Evolutionary conservation across 1,139 yeast genomes (phyloP).

Genomic region (Candida sp.): DNA sequence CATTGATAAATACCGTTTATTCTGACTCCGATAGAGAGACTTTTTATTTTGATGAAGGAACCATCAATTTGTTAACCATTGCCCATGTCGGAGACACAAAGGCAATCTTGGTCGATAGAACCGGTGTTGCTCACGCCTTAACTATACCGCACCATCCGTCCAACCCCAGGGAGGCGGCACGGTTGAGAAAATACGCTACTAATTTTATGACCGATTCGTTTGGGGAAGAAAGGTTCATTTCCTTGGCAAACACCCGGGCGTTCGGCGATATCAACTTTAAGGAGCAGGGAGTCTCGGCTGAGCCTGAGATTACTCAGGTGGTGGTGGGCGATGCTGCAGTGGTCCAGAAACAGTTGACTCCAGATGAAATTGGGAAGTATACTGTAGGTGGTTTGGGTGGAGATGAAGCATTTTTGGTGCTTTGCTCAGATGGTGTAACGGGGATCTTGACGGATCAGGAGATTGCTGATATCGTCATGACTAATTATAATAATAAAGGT

Average conservation of each 20-base stretch:
- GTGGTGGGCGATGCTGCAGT: slow-evolving; percentile 52
- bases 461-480: slow-evolving; percentile 78
- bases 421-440: slow-evolving; percentile 87
- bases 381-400: slow-evolving; percentile 63
- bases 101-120: slow-evolving; percentile 73
- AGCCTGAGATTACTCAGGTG: slow-evolving; percentile 79
- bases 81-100: slow-evolving; percentile 97
- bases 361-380: slow-evolving; percentile 35
- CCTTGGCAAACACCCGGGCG: slow-evolving; percentile 87
- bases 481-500: slow-evolving; percentile 67
- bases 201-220: slow-evolving; percentile 85
- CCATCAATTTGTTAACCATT: slow-evolving; percentile 68
- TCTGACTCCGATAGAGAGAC: slow-evolving; percentile 32
- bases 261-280: slow-evolving; percentile 88
- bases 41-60: slow-evolving; percentile 67
- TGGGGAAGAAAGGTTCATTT: slow-evolving; percentile 85
- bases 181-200: slow-evolving; percentile 70
- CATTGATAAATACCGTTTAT: slow-evolving; percentile 57
- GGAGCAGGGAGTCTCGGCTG: slow-evolving; percentile 83
- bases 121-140: slow-evolving; percentile 76
- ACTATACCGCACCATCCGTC: slow-evolving; percentile 88
- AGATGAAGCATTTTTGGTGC: slow-evolving; percentile 74
- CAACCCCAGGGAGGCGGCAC: slow-evolving; percentile 69
- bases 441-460: slow-evolving; percentile 85
- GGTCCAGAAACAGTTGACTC: slow-evolving; percentile 28